Evolutionary conservation across 179 eudicot genomes (phyloP), one percentile per base, ranked within the genome.

Genomic region (Beta corolliflora): DNA sequence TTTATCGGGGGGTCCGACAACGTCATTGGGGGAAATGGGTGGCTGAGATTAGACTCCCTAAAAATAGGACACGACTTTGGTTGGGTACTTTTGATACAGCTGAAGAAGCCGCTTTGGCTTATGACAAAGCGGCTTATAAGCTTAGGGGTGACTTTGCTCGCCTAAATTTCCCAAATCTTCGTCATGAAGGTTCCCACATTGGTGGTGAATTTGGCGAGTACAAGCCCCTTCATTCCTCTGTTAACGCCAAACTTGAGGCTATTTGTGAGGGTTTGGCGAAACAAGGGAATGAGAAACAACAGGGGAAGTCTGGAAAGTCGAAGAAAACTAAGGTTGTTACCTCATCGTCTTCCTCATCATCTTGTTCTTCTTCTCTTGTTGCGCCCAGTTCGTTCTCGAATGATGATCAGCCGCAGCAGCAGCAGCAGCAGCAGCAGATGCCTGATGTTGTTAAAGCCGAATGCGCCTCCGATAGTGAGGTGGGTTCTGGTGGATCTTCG

Each of bases 11-110:
- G 4, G 98, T 94, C 68, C 81, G 98, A 21, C 98, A 94, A 83
- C 77, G 98, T 9, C 98, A 94, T 81, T 94, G 98, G 98, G 98
- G 98, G 0, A 94, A 94, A 81, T 94, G 98, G 98, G 98, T 94
- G 4, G 98, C 98, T 1, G 98, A 94, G 88, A 94, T 94, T 76
- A 89, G 98, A 63, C 85, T 94, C n/a, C 98, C 98, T 18, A 89
- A 89, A 86, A 93, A 93, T 89, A 81, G 98, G 7, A 94, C 98
- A 72, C 83, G 98, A 19, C 89, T 94, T 7, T 94, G 98, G 98
- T 85, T 94, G 0, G 97, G 98, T 0, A 94, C 98, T 13, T 88
- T 82, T n/a, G 90, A 88, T 56, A 88, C 90, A 0, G 90, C 90
- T 1, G 90, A 84, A 60, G 98, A 91, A 68, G 98, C 98, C 0